Percentiles rank a stretch among this genome's conserved stretches.
Evolutionary conservation across 768 basidiomycete species (phyloP).

Genomic region (Cystofilobasidium ferigula): DNA sequence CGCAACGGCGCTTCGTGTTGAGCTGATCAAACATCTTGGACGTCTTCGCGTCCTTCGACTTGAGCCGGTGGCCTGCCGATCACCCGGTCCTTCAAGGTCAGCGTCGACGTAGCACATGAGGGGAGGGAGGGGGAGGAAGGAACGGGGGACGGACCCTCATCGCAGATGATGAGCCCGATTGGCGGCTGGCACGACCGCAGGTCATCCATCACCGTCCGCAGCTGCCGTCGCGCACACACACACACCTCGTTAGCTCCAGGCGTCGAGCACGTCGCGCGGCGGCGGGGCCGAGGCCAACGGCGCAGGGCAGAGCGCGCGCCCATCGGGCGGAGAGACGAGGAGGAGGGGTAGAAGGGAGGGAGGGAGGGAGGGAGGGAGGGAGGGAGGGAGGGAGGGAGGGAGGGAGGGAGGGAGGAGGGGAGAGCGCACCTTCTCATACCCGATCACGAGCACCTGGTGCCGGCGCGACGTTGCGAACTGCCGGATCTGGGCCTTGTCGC

Average conservation of each 20-base stretch:
- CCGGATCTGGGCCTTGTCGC: constrained; percentile 49
- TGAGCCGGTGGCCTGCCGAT: constrained; percentile 68
- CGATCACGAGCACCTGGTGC: constrained; percentile 73
- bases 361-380: too few relatives aligned
- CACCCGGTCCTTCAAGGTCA: not conserved
- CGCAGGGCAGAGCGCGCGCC: too few relatives aligned
- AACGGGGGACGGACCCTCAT: constrained; percentile 57
- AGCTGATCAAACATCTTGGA: constrained; percentile 72
- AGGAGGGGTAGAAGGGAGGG: too few relatives aligned
- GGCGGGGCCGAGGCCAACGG: too few relatives aligned
- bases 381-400: too few relatives aligned
- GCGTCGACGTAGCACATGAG: not conserved
- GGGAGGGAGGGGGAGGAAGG: not conserved
- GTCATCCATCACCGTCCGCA: constrained; percentile 32
- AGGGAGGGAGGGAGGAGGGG: not conserved
- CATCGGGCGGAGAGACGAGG: too few relatives aligned
- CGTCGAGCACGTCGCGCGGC: too few relatives aligned
- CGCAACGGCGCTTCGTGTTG: constrained; percentile 59
- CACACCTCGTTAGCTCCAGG: too few relatives aligned
- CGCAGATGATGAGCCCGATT: constrained; percentile 85
- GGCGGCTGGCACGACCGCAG: constrained; percentile 50
- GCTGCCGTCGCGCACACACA: too few relatives aligned
- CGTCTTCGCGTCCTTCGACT: constrained; percentile 83
- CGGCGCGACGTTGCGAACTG: constrained; percentile 61
- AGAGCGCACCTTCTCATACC: constrained; percentile 63